Evolutionary conservation across 2,329 filamentous ascomycete species (phyloP).

Genomic region (Colletotrichum tanaceti): DNA sequence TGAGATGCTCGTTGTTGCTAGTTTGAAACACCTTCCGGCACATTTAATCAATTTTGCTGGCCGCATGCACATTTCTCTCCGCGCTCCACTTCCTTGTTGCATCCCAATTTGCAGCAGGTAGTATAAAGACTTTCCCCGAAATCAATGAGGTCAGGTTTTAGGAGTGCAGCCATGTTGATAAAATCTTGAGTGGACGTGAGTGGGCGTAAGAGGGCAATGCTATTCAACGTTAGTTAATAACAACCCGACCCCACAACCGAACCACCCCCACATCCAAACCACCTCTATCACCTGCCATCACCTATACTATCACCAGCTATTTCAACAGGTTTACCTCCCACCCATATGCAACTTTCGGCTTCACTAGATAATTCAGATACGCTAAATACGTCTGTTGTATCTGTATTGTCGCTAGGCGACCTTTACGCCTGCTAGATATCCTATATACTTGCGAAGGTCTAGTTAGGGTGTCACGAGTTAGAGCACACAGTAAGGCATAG

Average conservation of each 20-base stretch:
- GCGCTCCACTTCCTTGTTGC: constrained; percentile 14
- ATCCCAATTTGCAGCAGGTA: constrained; percentile 17
- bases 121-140: constrained; percentile 9
- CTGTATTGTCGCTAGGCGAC: not conserved
- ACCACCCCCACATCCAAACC: no score
- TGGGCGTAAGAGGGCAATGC: not conserved
- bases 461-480: no score
- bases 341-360: not conserved
- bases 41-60: constrained; percentile 3
- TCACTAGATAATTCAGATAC: not conserved
- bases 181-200: constrained; percentile 6
- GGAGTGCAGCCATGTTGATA: constrained; percentile 5
- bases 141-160: constrained; percentile 9
- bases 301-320: not conserved
- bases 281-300: no score
- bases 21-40: constrained; percentile 11
- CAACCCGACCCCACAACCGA: no score
- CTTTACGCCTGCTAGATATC: not conserved
- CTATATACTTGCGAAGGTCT: not conserved
- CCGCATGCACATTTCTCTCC: constrained; percentile 11
- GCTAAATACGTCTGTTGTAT: not conserved
- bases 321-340: not conserved
- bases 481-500: no score
- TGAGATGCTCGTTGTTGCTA: constrained; percentile 11
- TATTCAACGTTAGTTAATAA: constrained; percentile 8